Evolutionary conservation across 1,284 basidiomycete species (phyloP), one percentile per base, ranked within the genome.

Genomic region (Mixia osmundae): DNA sequence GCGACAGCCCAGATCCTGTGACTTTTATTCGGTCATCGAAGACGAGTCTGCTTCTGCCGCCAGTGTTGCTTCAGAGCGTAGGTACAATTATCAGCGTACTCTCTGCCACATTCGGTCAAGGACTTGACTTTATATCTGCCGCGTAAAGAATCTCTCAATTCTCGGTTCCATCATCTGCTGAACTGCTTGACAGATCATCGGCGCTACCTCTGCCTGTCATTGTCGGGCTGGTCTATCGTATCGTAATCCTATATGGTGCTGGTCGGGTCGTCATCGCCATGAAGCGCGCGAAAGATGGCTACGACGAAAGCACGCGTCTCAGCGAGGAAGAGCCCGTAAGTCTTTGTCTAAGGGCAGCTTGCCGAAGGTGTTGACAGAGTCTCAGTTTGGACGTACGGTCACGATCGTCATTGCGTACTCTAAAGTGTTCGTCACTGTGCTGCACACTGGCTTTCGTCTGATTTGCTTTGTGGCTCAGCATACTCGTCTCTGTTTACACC

Each of bases 131-230:
- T 19, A 44, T 50, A 12, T 36, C 41, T 14, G 47, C 48, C 0
- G 45, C 45, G 42, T 49, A 30, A 6, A 44, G 33, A 2, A 3
- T 5, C 5, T 6, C 23, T n/a, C 6, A n/a, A n/a, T 24, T 20
- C 30, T 14, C 6, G 2, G 1, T 3, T 7, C 6, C 6, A 14
- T 25, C 22, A 11, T 3, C 4, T 20, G 10, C 12, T 22, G 6
- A 26, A 6, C n/a, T 6, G 5, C 2, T 15, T 16, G 4, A 10
- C 41, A 48, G 47, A n/a, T 41, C 46, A 2, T 47, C 47, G 2
- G 50, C 50, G 9, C 38, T 51, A n/a, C 50, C 50, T 2, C 35
- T 51, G 26, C 47, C 47, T 12, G 48, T 51, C 14, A 39, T 51
- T 10, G 50, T 51, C 7, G 45, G 46, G 3, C 39, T 51, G 8